These are phyloP conservation scores for Hericium rajendrae DNA, from an alignment of 768 basidiomycete genomes.

Conservation along the genomic window DNA sequence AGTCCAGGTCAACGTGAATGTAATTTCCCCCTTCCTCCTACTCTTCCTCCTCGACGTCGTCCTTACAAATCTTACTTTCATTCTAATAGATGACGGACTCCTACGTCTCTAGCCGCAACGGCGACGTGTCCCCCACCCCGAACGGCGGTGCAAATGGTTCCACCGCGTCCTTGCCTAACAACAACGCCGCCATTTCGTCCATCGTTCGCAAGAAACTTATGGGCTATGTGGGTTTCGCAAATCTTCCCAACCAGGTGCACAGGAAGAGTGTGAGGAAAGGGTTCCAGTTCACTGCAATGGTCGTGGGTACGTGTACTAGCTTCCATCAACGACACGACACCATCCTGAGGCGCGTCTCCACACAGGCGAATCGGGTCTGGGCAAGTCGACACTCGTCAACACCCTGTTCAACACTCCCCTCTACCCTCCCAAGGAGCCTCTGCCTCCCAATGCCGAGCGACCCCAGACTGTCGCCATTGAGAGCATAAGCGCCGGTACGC, in stretches of 20 bases:
- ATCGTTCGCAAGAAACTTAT: conserved; percentile 83
- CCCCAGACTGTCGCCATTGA: conserved; percentile 95
- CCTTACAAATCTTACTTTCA: conserved; percentile 5
- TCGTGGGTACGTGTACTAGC: conserved; percentile 71
- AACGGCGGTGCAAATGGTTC: conserved; percentile 57
- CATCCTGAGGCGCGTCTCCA: background rate
- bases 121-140: conserved; percentile 42
- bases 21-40: conserved; percentile 16
- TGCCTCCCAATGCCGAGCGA: conserved; percentile 76
- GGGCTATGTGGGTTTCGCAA: conserved; percentile 95
- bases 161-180: conserved; percentile 42
- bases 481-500: conserved; percentile 91
- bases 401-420: conserved; percentile 97
- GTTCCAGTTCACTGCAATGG: conserved; percentile 98
- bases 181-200: conserved; percentile 22
- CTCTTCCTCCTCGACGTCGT: conserved; percentile 15
- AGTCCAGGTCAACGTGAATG: conserved; percentile 37
- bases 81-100: conserved; percentile 61
- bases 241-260: conserved; percentile 98
- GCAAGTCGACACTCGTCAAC: conserved; percentile 98
- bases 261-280: conserved; percentile 97
- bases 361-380: conserved; percentile 92
- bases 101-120: conserved; percentile 58
- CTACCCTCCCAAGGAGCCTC: conserved; percentile 80
- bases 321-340: conserved; percentile 11